Conservation (phyloP, 169 alveolate species). For the Babesia ovis region DNA sequence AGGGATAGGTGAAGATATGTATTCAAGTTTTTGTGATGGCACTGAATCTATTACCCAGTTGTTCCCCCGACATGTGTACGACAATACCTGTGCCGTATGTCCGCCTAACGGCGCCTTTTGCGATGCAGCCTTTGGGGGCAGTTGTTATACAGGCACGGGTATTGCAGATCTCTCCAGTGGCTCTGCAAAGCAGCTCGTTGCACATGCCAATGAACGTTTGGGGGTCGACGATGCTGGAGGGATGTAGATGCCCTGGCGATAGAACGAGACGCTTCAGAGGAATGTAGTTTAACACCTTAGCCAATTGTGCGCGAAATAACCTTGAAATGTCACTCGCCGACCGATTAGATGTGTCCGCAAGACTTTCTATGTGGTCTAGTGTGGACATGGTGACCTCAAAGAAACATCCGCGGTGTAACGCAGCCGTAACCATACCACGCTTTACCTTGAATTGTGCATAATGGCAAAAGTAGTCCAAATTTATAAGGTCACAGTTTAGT, state of each 20-base stretch:
- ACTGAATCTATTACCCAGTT: slow-evolving; percentile 29
- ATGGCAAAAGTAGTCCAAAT: slow-evolving; percentile 40
- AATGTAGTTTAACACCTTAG: slow-evolving; percentile 34
- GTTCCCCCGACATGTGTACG: slow-evolving; percentile 7
- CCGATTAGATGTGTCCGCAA: not conserved
- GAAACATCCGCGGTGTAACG: slow-evolving; percentile 61
- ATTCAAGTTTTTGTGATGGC: not conserved
- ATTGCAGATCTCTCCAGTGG: slow-evolving; percentile 33
- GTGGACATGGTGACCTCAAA: slow-evolving; percentile 51
- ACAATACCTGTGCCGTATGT: slow-evolving; percentile 64
- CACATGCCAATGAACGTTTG: slow-evolving; percentile 35
- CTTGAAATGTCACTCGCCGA: not conserved
- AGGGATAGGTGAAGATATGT: not conserved
- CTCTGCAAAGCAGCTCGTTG: slow-evolving; percentile 26
- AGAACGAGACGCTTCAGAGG: slow-evolving; percentile 48
- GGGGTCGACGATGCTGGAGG: slow-evolving; percentile 22
- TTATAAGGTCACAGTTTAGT: slow-evolving; percentile 59
- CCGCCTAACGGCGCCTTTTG: slow-evolving; percentile 61
- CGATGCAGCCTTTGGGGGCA: slow-evolving; percentile 53
- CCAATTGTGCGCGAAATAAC: slow-evolving; percentile 20
- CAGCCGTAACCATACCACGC: slow-evolving; percentile 56
- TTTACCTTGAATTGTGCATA: slow-evolving; percentile 42
- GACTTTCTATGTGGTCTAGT: slow-evolving; percentile 9
- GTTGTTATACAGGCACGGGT: slow-evolving; percentile 34
- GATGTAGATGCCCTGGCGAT: slow-evolving; percentile 37